Base-by-base conservation (phyloP, 2,329 filamentous ascomycete genomes). In the Balansia obtecta region DNA sequence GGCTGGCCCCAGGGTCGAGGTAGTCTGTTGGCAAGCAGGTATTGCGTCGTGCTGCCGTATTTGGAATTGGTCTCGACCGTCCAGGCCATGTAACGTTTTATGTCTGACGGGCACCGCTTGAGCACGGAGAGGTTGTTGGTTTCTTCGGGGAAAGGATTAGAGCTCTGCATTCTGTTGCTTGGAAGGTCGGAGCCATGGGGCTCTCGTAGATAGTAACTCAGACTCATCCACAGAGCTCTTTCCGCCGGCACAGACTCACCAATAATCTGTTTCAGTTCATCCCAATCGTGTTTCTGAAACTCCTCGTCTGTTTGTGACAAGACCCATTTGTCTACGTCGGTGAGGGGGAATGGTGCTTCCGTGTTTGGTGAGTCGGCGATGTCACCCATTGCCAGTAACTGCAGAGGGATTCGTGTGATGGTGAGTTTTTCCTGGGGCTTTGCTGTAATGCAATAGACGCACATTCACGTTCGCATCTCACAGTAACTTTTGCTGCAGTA, bases 11-110 rank as follows among this genome's bases (percentile, higher is more conserved):
- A 96, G 49, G 65, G 60, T 50, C 69, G 66, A 32, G 79, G 77
- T 53, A 96, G 71, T 39, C 88, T 77, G 65, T 93, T 75, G 50
- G 75, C 72, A 49, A 94, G 71, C 46, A 96, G 78, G 65, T 86
- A 96, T 51, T 82, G 75, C 68, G 86, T 83, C 61, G 94, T 85
- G 56, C 82, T 86, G 54, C 89, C 88, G 70, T 93, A 87, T 57
- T 83, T 68, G 52, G 76, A 74, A 58, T 85, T 84, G 47, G 85
- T 80, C 52, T 82, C 73, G 45, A 79, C 71, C 13, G 84, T 87
- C 77, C 85, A 95, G 61, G 83, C 72, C 59, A 91, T 82, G 62
- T 96, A 96, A 40, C 77, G 77, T 49, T 85, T 77, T 53, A 95
- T 72, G 58, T 95, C 85, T 27, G 85, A 89, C 1, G 91, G 89